Conservation (phyloP, 2,329 filamentous ascomycete species). For the Xylariales sp. region DNA sequence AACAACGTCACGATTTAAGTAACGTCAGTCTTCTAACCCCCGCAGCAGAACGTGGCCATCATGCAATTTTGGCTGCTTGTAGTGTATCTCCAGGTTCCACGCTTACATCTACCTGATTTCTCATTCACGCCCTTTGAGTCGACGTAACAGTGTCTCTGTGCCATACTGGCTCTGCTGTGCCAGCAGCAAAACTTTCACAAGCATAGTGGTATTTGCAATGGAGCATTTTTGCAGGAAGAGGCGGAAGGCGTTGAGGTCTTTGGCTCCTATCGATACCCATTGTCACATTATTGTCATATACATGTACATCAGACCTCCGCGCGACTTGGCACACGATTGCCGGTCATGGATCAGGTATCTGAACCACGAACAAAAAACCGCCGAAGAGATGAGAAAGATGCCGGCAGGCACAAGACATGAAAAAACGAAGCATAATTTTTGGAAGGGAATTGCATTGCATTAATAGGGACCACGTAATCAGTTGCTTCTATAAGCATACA, state of each 20-base stretch:
- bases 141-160: constrained; percentile 1
- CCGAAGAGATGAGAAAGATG: constrained; percentile 1
- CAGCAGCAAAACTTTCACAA: not conserved
- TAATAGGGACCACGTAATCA: constrained; percentile 3
- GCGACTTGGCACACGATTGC: not conserved
- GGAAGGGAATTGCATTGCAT: not conserved
- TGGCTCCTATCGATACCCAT: constrained; percentile 10
- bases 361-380: not conserved
- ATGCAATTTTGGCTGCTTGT: constrained; percentile 7
- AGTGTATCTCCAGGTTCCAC: constrained; percentile 5
- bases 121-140: not conserved
- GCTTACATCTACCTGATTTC: not conserved
- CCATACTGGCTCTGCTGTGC: not conserved
- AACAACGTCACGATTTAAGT: constrained; percentile 34
- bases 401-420: not conserved
- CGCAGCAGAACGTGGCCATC: constrained; percentile 6
- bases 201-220: constrained; percentile 6
- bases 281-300: not conserved
- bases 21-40: not conserved
- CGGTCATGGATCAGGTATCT: not conserved
- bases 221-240: constrained; percentile 9
- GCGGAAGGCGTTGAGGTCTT: constrained; percentile 7
- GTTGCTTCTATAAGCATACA: not conserved
- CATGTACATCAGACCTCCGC: not conserved
- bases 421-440: not conserved